These are phyloP conservation scores for Asterionellopsis glacialis DNA, from an alignment of 108 stramenopile genomes.

Conservation along the genomic window DNA sequence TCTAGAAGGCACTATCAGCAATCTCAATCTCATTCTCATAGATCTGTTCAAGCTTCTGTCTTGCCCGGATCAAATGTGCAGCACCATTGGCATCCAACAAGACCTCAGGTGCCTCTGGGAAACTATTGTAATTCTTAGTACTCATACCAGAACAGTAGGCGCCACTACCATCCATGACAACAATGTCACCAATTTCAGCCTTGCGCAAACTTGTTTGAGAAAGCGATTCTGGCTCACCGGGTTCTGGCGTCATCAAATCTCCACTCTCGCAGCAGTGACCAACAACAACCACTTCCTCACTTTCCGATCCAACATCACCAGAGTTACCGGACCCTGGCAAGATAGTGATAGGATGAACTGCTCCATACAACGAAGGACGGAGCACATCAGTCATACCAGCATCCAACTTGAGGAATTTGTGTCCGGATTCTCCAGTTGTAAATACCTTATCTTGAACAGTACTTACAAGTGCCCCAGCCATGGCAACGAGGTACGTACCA, in stretches of 20 bases:
- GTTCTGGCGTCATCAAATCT: constrained; percentile 92
- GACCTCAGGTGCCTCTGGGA: constrained; percentile 96
- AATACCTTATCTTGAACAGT: constrained; percentile 89
- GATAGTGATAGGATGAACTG: constrained; percentile 92
- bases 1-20: constrained; percentile 28
- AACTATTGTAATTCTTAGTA: constrained; percentile 98
- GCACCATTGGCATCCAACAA: constrained; percentile 34
- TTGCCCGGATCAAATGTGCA: constrained; percentile 81
- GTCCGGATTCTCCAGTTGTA: constrained; percentile 58
- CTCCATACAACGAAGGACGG: constrained; percentile 96
- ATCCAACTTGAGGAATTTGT: constrained; percentile 91
- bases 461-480: constrained; percentile 89
- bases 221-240: constrained; percentile 91
- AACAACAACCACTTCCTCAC: constrained; percentile 90
- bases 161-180: constrained; percentile 94
- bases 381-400: constrained; percentile 98
- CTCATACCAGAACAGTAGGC: constrained; percentile 97
- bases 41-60: constrained; percentile 87
- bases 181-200: constrained; percentile 86
- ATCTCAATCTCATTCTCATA: constrained; percentile 71
- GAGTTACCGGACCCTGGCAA: constrained; percentile 69
- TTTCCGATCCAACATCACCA: constrained; percentile 54
- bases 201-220: constrained; percentile 74
- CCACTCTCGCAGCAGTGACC: constrained; percentile 99
- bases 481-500: constrained; percentile 96